Percentiles rank a stretch among this genome's conserved stretches.
phyloP scores from a whole-genome alignment of 768 basidiomycete species.

The Russula earlei region DNA sequence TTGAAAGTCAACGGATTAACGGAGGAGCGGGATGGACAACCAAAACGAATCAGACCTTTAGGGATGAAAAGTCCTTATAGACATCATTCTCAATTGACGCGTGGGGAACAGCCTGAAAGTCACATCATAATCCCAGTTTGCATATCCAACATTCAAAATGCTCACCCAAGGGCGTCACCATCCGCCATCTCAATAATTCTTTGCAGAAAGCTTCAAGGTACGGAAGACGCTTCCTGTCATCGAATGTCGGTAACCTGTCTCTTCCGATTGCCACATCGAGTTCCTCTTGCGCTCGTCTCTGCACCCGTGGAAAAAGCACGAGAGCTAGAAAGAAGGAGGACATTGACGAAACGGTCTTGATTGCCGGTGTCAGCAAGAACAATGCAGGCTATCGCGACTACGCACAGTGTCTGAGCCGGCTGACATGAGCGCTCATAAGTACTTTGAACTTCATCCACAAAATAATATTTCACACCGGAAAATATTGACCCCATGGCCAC shows the following conservation, averaged over 20 bases:
- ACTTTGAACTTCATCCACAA: not conserved
- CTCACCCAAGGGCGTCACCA: conserved; percentile 8
- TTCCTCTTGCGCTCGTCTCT: conserved; percentile 23
- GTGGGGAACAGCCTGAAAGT: not conserved
- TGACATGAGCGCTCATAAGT: not conserved
- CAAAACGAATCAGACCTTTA: not conserved
- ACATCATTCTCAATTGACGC: not conserved
- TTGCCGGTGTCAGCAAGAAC: not conserved
- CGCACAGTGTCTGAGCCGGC: conserved; percentile 23
- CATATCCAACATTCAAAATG: not conserved
- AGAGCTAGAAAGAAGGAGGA: conserved; percentile 24
- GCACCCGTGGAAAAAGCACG: conserved; percentile 24
- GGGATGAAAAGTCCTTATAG: not conserved
- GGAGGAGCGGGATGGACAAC: no score
- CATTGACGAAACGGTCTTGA: conserved; percentile 17
- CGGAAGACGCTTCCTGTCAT: conserved; percentile 22
- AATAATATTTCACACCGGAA: not conserved
- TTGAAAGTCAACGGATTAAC: not conserved
- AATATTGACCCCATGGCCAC: not conserved
- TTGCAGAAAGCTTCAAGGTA: conserved; percentile 23
- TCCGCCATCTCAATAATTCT: conserved; percentile 24
- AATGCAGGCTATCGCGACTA: not conserved
- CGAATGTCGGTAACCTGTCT: conserved; percentile 23
- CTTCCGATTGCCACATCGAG: conserved; percentile 22
- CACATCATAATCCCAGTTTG: no score